Base-by-base conservation (phyloP, 2,329 filamentous ascomycete species). In the Pseudogymnoascus sp. region DNA sequence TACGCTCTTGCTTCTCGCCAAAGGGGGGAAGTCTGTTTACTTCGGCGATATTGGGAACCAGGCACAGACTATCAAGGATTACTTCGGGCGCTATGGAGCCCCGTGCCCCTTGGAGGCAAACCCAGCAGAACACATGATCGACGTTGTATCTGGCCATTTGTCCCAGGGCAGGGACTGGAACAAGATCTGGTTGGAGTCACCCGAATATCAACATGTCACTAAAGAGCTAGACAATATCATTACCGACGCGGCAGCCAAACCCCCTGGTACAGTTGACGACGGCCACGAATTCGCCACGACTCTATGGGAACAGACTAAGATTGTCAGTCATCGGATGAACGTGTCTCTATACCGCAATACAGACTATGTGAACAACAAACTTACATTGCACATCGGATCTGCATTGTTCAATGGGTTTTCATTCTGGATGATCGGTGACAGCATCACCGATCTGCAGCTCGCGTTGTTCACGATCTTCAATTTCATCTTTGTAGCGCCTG, bases 261-360 rank as follows among this genome's bases (percentile, higher is more conserved):
- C 79, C 1, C 73, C 75, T 0, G 77, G 74, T 62, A 77, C 72
- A 67, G 68, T 72, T 65, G 77, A 80, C 23, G 78, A 81, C 62
- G 89, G 84, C 65, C 80, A 85, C 61, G 89, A 92, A 74, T 93
- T 92, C 67, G 90, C 90, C 0, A 86, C 85, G 6, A 81, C 88
- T 0, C 83, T 92, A 67, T 77, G 72, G 68, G 75, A 82, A 34
- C 90, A 93, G 73, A 76, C 86, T 45, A 83, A 79, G 68, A 79
- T 89, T 62, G 88, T 90, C 48, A 82, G 84, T 7, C 74, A 82
- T 3, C 88, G 90, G 28, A 83, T 81, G 75, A 86, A 85, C 68
- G 71, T 83, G 0, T 78, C 86, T 0, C 77, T 90, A 3, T 90
- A 79, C 76, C 81, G 88, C 65, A 89, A 89, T 71, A 80, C 78